Evolutionary conservation across 2,329 filamentous ascomycete species (phyloP).

Genomic region (Plenodomus biglobosus): DNA sequence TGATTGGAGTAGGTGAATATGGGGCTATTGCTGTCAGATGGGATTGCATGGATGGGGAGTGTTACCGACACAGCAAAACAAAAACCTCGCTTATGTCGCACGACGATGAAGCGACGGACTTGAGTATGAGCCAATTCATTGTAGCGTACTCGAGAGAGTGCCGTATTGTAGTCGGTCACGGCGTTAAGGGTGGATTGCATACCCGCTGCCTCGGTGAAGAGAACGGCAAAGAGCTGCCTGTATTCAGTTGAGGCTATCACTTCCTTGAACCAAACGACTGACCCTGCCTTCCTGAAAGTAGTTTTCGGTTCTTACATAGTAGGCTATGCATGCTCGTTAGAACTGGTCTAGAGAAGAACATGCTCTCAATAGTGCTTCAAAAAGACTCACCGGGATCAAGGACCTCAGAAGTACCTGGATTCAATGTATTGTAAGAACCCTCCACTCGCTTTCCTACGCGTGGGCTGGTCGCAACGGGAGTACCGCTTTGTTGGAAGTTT

Average conservation of each 20-base stretch:
- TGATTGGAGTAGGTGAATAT: slow-evolving; percentile 12
- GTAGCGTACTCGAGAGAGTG: slow-evolving; percentile 4
- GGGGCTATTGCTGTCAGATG: not conserved
- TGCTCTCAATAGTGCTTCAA: too few species aligned
- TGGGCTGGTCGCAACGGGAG: too few species aligned
- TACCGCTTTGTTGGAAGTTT: too few species aligned
- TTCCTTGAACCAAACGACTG: not conserved
- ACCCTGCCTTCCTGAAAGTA: not conserved
- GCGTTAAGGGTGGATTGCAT: not conserved
- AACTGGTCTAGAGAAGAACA: too few species aligned
- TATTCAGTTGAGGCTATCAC: not conserved
- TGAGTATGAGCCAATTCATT: slow-evolving; percentile 8
- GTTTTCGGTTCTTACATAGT: not conserved
- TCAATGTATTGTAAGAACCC: too few species aligned
- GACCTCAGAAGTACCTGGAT: too few species aligned
- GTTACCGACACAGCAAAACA: slow-evolving; percentile 9
- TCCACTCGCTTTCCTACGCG: too few species aligned
- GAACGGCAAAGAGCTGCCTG: slow-evolving; percentile 8
- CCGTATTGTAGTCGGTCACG: slow-evolving; percentile 4
- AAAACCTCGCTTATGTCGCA: slow-evolving; percentile 7
- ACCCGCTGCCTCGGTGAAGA: slow-evolving; percentile 11
- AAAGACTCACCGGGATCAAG: too few species aligned
- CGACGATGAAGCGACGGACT: slow-evolving; percentile 19
- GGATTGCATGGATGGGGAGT: not conserved
- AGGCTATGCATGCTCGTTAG: too few species aligned